Evolutionary conservation across 768 basidiomycete species (phyloP), one percentile per base, ranked within the genome.

Genomic region (Sutorius australiensis): DNA sequence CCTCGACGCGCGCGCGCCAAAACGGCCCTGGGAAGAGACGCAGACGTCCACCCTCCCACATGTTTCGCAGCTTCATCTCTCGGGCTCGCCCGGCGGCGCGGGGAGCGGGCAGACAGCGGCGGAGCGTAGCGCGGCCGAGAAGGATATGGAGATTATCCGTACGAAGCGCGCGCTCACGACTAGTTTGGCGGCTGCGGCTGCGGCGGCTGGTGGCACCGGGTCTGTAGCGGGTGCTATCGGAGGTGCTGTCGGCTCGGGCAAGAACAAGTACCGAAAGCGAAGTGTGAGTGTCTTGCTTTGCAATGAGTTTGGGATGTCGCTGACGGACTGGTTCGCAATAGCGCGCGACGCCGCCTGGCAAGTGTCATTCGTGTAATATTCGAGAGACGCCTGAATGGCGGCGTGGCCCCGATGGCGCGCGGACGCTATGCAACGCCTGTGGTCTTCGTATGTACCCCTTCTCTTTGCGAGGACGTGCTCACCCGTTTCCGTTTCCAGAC

Each of bases 361-460:
- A 91, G 65, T 92, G 89, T 62, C 87, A 91, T 70, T 90, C 89
- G 31, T 92, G 89, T 67, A 88, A 89, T 71, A 91, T 90, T 51
- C 77, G 86, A 53, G 89, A 92, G 66, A 92, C 89, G 5, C 89
- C 89, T n/a, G 89, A 92, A 67, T 92, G 89, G 89, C 72, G 89
- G 48, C 80, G 89, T 24, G 89, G 89, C 14, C 89, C 89, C 3
- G 89, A 91, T 63, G 89, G 89, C 5, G 89, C 89, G 24, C 73
- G 89, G 63, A 92, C 89, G 8, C 66, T 92, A 61, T 92, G 89
- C 65, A 92, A 91, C 66, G 89, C 89, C 39, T 92, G 89, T 70
- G 89, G 89, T 31, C 71, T 92, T 60, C 89, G 89, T 92, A 67
- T 66, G 50, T 56, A 27, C 46, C 37, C 2, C 17, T 24, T 36